These are phyloP conservation scores for Salicornia ramosissima DNA, from an alignment of 148 eudicot genomes.

Conservation along the genomic window DNA sequence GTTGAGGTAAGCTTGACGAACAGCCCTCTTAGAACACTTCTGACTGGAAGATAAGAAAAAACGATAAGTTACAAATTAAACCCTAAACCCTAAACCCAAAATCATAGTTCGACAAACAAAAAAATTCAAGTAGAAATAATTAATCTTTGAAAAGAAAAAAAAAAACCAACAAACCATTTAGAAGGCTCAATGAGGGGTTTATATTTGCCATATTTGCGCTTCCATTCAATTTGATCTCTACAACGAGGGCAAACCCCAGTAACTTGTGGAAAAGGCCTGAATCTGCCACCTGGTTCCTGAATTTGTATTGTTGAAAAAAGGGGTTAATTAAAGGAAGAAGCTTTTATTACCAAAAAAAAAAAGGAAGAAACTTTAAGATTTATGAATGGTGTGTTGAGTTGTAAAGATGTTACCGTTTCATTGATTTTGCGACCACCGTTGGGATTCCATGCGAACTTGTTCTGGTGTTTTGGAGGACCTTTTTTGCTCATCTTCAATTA, in stretches of 20 bases:
- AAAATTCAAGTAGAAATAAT: neutral
- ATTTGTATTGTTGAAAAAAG: neutral
- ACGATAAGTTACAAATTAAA: constrained; percentile 4
- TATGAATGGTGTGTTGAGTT: too few species aligned
- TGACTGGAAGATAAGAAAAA: constrained; percentile 43
- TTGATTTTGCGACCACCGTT: constrained; percentile 64
- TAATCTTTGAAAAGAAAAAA: neutral
- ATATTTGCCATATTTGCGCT: constrained; percentile 95
- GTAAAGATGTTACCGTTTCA: constrained; percentile 48
- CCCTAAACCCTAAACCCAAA: neutral
- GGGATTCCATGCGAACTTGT: constrained; percentile 86
- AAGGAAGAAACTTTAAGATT: neutral
- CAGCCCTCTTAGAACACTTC: constrained; percentile 72
- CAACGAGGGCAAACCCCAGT: constrained; percentile 87
- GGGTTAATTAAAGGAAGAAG: neutral
- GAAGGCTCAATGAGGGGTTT: constrained; percentile 74
- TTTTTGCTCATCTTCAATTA: constrained; percentile 33
- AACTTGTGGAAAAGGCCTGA: constrained; percentile 62
- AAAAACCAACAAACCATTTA: constrained; percentile 49
- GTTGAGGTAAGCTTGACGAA: constrained; percentile 91
- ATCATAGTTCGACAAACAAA: constrained; percentile 4
- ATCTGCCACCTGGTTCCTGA: constrained; percentile 86
- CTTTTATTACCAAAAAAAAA: neutral
- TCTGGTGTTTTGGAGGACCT: constrained; percentile 88
- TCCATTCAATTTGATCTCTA: constrained; percentile 95